These are phyloP conservation scores for Acanthamoeba lenticulata DNA, from an alignment of 208 protist genomes.

Conservation along the genomic window DNA sequence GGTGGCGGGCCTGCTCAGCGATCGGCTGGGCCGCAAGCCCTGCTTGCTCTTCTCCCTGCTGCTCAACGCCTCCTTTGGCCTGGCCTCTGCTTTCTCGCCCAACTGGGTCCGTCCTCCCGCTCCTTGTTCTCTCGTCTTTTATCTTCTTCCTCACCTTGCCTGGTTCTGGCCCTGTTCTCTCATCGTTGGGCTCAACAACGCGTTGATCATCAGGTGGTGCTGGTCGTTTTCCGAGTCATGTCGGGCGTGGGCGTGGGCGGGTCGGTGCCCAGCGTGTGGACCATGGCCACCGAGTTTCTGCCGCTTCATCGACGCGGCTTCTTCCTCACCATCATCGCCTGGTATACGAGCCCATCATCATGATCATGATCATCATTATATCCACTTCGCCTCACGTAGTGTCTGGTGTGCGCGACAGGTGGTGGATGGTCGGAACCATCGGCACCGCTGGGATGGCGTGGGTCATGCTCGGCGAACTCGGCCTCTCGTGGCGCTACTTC, in stretches of 20 bases:
- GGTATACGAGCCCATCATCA: not conserved
- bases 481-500: conserved; percentile 48
- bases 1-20: conserved; percentile 16
- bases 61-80: conserved; percentile 69
- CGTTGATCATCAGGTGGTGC: not conserved
- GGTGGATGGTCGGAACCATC: conserved; percentile 72
- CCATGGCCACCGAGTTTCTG: conserved; percentile 67
- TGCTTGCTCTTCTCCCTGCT: conserved; percentile 39
- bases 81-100: not conserved
- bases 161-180: not conserved
- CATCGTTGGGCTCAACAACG: no score
- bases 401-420: not conserved
- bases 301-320: conserved; percentile 50
- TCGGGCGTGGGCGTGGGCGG: conserved; percentile 73
- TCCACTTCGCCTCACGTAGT: not conserved
- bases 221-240: conserved; percentile 59
- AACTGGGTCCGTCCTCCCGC: not conserved
- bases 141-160: not conserved
- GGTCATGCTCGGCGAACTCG: conserved; percentile 57
- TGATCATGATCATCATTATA: no score
- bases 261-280: conserved; percentile 70
- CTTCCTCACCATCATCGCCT: conserved; percentile 70
- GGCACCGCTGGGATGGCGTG: conserved; percentile 48
- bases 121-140: not conserved
- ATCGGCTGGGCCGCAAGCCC: conserved; percentile 64